Evolutionary conservation across 495 filamentous ascomycete species (phyloP).

Genomic region (Penicillium turbatum): DNA sequence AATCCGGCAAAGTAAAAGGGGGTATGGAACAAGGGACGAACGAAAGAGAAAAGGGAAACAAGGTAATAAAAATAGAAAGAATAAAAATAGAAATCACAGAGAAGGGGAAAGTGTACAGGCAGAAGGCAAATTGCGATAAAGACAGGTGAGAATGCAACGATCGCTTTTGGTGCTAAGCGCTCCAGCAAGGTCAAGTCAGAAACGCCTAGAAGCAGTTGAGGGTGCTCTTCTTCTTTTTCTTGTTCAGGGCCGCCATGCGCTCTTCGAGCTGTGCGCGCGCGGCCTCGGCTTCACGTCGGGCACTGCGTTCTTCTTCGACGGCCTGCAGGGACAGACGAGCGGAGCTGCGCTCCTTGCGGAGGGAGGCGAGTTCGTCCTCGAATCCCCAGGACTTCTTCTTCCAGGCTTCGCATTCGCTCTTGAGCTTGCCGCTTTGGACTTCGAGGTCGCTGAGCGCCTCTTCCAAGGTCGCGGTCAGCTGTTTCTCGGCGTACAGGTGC

Average conservation of each 20-base stretch:
- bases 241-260: conserved; percentile 84
- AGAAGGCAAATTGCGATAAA: conserved; percentile 2
- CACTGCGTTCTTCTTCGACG: conserved; percentile 89
- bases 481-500: conserved; percentile 92
- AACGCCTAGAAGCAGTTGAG: conserved; percentile 83
- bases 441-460: conserved; percentile 94
- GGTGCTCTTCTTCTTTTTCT: conserved; percentile 92
- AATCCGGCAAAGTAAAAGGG: conserved; percentile 16
- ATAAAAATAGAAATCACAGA: conserved; percentile 5
- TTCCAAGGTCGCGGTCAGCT: conserved; percentile 89
- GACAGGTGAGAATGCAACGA: conserved; percentile 3
- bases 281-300: conserved; percentile 79
- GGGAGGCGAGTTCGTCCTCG: conserved; percentile 71
- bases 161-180: conserved; percentile 2
- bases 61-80: conserved; percentile 1
- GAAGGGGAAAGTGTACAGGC: conserved; percentile 11
- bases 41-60: conserved; percentile 1
- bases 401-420: conserved; percentile 82
- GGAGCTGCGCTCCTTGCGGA: conserved; percentile 63
- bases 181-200: not conserved
- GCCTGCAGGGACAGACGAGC: conserved; percentile 83
- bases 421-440: conserved; percentile 76
- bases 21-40: conserved; percentile 25
- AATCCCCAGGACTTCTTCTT: conserved; percentile 73
- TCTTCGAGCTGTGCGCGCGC: conserved; percentile 86